A percentile compares a stretch with the other conserved stretches of the same genome.
Conservation (phyloP, 2,329 filamentous ascomycete species). For the Hypoxylon sp. region DNA sequence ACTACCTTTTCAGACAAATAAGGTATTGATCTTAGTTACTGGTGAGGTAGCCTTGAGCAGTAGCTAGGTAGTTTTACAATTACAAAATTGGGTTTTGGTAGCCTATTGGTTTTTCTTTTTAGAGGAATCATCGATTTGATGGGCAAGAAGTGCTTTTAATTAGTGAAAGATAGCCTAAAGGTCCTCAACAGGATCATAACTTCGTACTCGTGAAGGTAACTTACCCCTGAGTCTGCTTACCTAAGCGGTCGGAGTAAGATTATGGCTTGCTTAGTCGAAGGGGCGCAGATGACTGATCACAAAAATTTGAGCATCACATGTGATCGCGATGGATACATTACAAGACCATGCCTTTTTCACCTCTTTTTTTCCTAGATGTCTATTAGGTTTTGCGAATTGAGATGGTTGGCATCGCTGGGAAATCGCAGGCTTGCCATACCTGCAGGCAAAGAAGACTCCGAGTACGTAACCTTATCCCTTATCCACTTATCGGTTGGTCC, state of each 20-base stretch:
- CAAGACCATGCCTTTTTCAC: not conserved
- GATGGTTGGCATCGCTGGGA: constrained; percentile 36
- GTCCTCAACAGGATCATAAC: too few species aligned
- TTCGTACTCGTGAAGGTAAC: not conserved
- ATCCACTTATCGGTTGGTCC: constrained; percentile 7
- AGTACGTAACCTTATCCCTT: constrained; percentile 15
- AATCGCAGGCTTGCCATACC: constrained; percentile 37
- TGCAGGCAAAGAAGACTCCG: constrained; percentile 30
- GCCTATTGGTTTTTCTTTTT: too few species aligned
- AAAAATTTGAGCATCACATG: not conserved
- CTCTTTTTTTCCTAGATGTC: not conserved
- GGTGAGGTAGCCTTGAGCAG: too few species aligned
- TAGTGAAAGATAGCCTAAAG: too few species aligned
- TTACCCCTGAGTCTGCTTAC: not conserved
- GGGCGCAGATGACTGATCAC: not conserved
- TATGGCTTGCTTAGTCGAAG: not conserved
- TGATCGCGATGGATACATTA: not conserved
- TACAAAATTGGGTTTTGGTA: too few species aligned
- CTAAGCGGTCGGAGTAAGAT: not conserved
- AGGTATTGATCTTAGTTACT: too few species aligned
- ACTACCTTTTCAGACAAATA: too few species aligned
- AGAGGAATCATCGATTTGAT: too few species aligned
- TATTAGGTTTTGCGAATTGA: not conserved
- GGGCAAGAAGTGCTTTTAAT: too few species aligned
- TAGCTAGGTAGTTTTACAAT: too few species aligned